Percentiles rank a stretch among this genome's conserved stretches.
Conservation (phyloP, 352 stramenopile species). For the Pythium angustatum region DNA sequence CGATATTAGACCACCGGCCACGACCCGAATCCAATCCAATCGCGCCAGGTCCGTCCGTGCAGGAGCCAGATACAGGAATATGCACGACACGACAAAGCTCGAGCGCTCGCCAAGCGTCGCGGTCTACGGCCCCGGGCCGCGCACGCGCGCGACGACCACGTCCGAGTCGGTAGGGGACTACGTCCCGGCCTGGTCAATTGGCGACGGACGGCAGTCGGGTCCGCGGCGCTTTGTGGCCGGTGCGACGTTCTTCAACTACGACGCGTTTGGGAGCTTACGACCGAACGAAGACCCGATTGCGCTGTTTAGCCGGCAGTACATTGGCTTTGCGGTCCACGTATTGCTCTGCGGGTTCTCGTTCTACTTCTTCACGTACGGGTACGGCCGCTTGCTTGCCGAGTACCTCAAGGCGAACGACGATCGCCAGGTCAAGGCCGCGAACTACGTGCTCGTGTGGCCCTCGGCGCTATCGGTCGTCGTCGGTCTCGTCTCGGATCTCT, state of each 20-base stretch:
- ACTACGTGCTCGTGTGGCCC: slow-evolving; percentile 43
- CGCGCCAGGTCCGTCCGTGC: neutral
- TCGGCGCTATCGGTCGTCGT: slow-evolving; percentile 68
- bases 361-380: slow-evolving; percentile 28
- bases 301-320: slow-evolving; percentile 19
- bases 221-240: slow-evolving; percentile 28
- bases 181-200: slow-evolving; percentile 7
- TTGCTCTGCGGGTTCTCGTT: slow-evolving; percentile 25
- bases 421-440: slow-evolving; percentile 20
- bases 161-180: slow-evolving; percentile 17
- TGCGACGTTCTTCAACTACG: slow-evolving; percentile 37
- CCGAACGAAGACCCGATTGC: slow-evolving; percentile 13
- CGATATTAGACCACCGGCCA: too few species aligned
- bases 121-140: slow-evolving; percentile 1
- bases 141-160: slow-evolving; percentile 10
- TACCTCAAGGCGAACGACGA: slow-evolving; percentile 24
- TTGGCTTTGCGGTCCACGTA: slow-evolving; percentile 28
- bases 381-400: slow-evolving; percentile 24
- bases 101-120: slow-evolving; percentile 1
- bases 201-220: neutral
- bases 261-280: slow-evolving; percentile 32
- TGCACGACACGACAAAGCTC: slow-evolving; percentile 4
- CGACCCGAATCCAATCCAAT: too few species aligned
- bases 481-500: slow-evolving; percentile 64
- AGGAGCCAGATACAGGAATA: neutral